A percentile compares a stretch with the other conserved stretches of the same genome.
phyloP scores from a whole-genome alignment of 768 basidiomycete genomes.

The Tephrocybe sp. region DNA sequence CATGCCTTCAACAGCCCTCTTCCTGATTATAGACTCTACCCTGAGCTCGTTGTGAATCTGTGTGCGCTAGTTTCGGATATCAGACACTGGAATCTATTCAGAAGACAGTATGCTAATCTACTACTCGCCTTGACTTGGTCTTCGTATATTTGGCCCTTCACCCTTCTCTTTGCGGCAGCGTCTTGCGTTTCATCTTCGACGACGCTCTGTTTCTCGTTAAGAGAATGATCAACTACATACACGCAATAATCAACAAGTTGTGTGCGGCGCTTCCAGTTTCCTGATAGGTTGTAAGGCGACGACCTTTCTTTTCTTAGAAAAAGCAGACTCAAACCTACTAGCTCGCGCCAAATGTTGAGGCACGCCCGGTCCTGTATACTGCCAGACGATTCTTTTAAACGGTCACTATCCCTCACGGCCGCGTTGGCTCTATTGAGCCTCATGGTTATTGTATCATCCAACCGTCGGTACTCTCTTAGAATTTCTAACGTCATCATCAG shows the following conservation, averaged over 20 bases:
- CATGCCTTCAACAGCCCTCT: conserved; percentile 71
- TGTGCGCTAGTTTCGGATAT: conserved; percentile 47
- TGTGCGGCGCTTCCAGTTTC: conserved; percentile 72
- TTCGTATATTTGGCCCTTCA: conserved; percentile 57
- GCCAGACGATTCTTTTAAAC: conserved; percentile 40
- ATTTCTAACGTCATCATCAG: conserved; percentile 49
- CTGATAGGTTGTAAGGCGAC: conserved; percentile 24
- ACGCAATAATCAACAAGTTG: conserved; percentile 79
- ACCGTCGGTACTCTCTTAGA: conserved; percentile 75
- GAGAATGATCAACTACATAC: conserved; percentile 62
- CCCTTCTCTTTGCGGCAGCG: conserved; percentile 45
- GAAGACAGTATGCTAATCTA: too few relatives aligned
- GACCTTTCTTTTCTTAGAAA: conserved; percentile 18
- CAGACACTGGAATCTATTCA: conserved; percentile 1
- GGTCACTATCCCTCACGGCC: conserved; percentile 70
- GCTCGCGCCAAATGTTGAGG: conserved; percentile 72
- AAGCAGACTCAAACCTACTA: conserved; percentile 58
- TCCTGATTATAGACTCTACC: conserved; percentile 71
- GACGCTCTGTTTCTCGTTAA: conserved; percentile 52
- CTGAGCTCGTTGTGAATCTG: conserved; percentile 75
- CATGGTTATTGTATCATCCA: conserved; percentile 82
- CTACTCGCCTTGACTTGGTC: conserved; percentile 67
- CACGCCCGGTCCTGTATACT: conserved; percentile 76
- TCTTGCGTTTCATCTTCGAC: conserved; percentile 44
- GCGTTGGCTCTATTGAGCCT: conserved; percentile 79